Base-by-base conservation (phyloP, 108 stramenopile species). In the Pseudonitzschia multiseries region DNA sequence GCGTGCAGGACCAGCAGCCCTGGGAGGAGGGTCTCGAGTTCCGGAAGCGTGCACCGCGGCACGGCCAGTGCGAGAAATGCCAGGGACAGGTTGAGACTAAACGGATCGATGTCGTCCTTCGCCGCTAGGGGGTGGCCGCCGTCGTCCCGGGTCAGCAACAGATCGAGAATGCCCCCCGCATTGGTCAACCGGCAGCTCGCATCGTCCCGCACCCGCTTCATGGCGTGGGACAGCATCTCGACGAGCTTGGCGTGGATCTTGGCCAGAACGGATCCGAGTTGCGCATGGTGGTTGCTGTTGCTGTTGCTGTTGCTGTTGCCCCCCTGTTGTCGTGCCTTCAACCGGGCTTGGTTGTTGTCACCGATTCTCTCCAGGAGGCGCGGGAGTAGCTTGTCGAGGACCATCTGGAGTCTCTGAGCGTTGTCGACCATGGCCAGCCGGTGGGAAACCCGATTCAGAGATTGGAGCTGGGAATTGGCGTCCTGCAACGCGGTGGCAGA, bases 181-280 rank as follows among this genome's bases (percentile, higher is more conserved):
- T 86, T 86, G 6, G 61, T 62, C 68, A 93, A 71, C 63, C 67
- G 68, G 57, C 85, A 86, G 0, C 29, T 28, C 26, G 63, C 48
- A 65, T 89, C 89, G 22, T 86, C 86, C 57, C 87, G 66, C 3
- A 89, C 86, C 64, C 93, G 89, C 78, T 91, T 94, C 86, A 91
- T 88, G 33, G 67, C 77, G 71, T 94, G 93, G 10, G 76, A 72
- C 24, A 94, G 27, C 81, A 90, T 91, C 73, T 91, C 89, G 42
- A 91, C 81, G 31, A 91, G 71, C 53, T 87, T 87, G 29, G 72
- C 57, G 66, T 94, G 90, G 43, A 88, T 94, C 43, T 83, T 74
- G 20, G 88, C 76, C 43, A 81, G 75, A 13, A 71, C 27, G 13
- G 31, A 51, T 20, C 18, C 29, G 27, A 71, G 74, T 60, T n/a